These are phyloP conservation scores for Platanus orientalis DNA, from an alignment of 164 flowering plant species.

Conservation along the genomic window DNA sequence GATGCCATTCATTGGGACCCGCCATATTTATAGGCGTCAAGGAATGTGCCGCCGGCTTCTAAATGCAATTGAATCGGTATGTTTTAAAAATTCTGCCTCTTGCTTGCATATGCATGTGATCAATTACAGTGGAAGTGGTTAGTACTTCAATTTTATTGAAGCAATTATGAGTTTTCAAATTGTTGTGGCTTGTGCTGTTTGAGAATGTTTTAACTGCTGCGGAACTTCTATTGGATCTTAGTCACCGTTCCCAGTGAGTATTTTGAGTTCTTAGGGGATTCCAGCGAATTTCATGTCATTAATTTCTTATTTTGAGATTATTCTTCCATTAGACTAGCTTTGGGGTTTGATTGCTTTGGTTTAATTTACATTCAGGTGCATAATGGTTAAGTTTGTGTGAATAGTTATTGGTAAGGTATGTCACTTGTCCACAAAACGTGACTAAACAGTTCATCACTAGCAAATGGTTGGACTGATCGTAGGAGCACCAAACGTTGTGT, in stretches of 20 bases:
- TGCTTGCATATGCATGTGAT: not conserved
- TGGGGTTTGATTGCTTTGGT: no score
- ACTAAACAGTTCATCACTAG: no score
- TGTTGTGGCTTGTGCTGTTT: not conserved
- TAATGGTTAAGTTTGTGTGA: no score
- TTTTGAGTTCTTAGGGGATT: not conserved
- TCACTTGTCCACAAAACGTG: no score
- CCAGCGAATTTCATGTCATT: not conserved
- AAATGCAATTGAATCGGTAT: constrained; percentile 71
- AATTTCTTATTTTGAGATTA: not conserved
- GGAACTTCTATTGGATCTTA: not conserved
- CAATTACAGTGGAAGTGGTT: not conserved
- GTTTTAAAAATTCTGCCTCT: constrained; percentile 4
- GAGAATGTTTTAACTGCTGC: not conserved
- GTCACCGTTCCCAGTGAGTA: not conserved
- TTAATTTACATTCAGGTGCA: no score
- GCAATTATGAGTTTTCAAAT: not conserved
- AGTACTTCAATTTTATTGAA: not conserved
- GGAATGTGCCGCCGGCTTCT: constrained; percentile 97
- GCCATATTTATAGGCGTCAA: constrained; percentile 89
- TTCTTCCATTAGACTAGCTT: no score
- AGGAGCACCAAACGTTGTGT: no score
- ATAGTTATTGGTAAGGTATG: no score
- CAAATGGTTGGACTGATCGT: no score
- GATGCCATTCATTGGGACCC: constrained; percentile 98